A percentile compares a stretch with the other conserved stretches of the same genome.
phyloP scores from a whole-genome alignment of 1,284 basidiomycete genomes.

The Sporisorium graminicola region DNA sequence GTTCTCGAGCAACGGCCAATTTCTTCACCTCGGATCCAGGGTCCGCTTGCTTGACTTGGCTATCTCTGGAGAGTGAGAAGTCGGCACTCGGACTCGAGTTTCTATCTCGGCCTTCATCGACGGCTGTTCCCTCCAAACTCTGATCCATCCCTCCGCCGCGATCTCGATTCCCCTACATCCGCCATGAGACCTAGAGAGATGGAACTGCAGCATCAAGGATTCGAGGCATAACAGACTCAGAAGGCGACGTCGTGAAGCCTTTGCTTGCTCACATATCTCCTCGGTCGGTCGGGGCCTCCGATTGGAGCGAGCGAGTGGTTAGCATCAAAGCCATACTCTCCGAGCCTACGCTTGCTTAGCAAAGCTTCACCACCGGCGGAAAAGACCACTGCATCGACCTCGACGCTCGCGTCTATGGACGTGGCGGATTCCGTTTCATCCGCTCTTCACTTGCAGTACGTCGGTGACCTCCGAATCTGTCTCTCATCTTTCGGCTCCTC shows the following conservation, averaged over 20 bases:
- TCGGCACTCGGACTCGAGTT: conserved; percentile 6
- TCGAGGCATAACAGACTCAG: neutral
- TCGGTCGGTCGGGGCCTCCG: neutral
- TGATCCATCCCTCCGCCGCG: neutral
- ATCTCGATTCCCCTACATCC: neutral
- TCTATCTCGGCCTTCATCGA: conserved; percentile 8
- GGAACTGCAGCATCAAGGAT: neutral
- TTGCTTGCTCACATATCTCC: neutral
- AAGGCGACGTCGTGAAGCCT: neutral
- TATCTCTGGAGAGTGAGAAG: neutral
- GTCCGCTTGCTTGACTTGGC: neutral
- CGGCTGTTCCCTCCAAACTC: conserved; percentile 7
- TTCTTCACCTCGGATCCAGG: neutral
- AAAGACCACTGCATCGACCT: neutral
- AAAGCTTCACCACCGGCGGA: neutral
- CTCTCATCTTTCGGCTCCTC: neutral
- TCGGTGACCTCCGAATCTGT: conserved; percentile 20
- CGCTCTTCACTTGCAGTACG: neutral
- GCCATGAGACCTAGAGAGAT: neutral
- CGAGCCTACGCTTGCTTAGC: neutral
- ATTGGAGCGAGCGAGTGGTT: neutral
- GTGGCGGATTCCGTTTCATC: conserved; percentile 19
- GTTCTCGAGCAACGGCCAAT: neutral
- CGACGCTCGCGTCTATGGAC: conserved; percentile 1
- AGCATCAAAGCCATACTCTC: neutral